Base-by-base conservation (phyloP, 192 early-diverging fungal genomes). In the Gonapodya prolifera region DNA sequence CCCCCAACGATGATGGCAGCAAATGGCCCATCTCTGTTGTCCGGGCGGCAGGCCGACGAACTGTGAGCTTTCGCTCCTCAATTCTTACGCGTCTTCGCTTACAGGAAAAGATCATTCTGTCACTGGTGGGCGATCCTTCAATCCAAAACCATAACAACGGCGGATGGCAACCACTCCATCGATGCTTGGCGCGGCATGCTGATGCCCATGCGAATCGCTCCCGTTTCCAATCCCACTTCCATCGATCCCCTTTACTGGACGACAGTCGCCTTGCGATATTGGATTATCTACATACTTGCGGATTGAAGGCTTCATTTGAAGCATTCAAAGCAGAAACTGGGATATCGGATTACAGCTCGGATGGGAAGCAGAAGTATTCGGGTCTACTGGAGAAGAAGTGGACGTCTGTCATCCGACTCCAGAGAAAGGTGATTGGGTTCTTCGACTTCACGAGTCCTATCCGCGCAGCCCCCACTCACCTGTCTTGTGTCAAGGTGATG, bases 331-430 rank as follows among this genome's bases (percentile, higher is more conserved):
- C 77, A 23, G 96, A 98, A 81, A 85, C 93, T 31, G 84, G 83
- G 69, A 87, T 95, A 77, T 86, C 89, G 33, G 91, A 90, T 35
- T 94, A 91, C 78, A 84, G 84, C 28, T 85, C 88, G 0, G 93
- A 92, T 78, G 85, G 89, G 16, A 92, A 92, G 80, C 90, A 92
- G 81, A 90, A 90, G 78, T 92, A 89, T 71, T 84, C 93, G 31
- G 93, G 92, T 34, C 77, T 94, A 69, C 82, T 95, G 45, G 92
- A 95, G 81, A 94, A 93, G 81, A 98, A 98, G 79, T 98, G 96
- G 96, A 93, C 92, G 16, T 94, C 94, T n/a, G 91, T 97, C 2
- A 92, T 97, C 75, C 85, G 96, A 2, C 82, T 96, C 77, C 95
- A 97, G 78, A 94, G 94, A 80, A 97, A 96, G 85, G 87, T 88